Base-by-base conservation (phyloP, 116 monocot genomes). In the Papilionanthe hybrid region DNA sequence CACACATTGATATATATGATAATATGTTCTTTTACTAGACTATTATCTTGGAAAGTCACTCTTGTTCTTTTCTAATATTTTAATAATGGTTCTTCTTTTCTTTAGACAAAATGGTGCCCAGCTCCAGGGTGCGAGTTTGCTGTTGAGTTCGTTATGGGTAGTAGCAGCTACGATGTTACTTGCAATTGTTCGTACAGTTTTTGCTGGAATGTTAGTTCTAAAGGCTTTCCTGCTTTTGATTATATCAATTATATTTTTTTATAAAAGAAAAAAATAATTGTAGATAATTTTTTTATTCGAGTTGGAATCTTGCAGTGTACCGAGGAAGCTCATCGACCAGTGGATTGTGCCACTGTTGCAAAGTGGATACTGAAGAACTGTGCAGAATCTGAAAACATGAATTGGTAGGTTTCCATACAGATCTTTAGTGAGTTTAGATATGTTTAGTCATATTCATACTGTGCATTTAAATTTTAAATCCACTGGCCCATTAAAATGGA, bases 361-460 rank as follows among this genome's bases (percentile, higher is more conserved):
- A 88, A 83, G 66, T 88, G 88, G 88, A 83, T 88, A 55, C 72
- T 88, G 44, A 88, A 88, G 80, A 88, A 88, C 78, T 82, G 85
- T 80, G 88, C 88, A 19, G 88, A 88, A 82, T 88, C 88, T 11
- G 88, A 88, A 48, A 88, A 88, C 76, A 88, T 88, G 88, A 88
- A 88, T 78, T 88, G 88, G 88, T 88, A 75, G 29, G 71, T 12
- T 79, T 48, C 27, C 73, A n/a, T 42, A 22, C 8, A 3, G 18
- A 32, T 30, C 15, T 69, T 37, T 30, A 30, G 32, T 69, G 32
- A 69, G 32, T 32, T 5, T 3, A 32, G 32, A 30, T 37, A 69
- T 69, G 32, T 25, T 69, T 10, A 68, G 30, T 68, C 68, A 30
- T 68, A 13, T 68, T 30, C 3, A 12, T 68, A 2, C 32, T 30